Evolutionary conservation across 2,329 filamentous ascomycete species (phyloP), one percentile per base, ranked within the genome.

Genomic region (Orbilia ellipsospora): DNA sequence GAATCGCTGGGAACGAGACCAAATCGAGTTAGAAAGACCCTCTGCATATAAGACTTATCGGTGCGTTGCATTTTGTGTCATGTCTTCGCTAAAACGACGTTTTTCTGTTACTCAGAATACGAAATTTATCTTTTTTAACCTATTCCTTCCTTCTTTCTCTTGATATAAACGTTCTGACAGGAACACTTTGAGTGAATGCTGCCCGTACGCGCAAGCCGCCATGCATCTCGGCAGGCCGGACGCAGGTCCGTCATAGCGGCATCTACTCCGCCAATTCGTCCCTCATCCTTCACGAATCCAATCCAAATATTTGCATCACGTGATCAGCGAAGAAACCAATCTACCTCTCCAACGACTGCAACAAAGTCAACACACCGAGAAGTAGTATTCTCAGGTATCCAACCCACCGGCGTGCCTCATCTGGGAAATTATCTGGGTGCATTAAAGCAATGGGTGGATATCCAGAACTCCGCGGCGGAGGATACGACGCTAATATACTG

Each of bases 371-470:
- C 72, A 65, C 72, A 69, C 42, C 64, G 26, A 7, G 59, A 68
- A 52, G 85, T 90, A 73, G 88, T 98, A 80, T 97, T 99, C 85
- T 98, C 95, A 2, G 95, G 94, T 63, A 99, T 99, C 79, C 95
- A 99, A 82, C 95, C 95, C 16, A 99, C 95, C 0, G 95, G 94
- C 42, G 87, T 96, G 23, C 95, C 95, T 13, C 95, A 99, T 82
- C 84, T 99, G 31, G 95, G 95, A 66, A 99, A 99, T 83, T 99
- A 97, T 82, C 87, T 96, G 10, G 95, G 95, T 26, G 95, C 95
- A 15, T 84, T 99, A 66, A 88, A 89, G 60, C 89, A 93, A 85
- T 99, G 95, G 95, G 90, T 91, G 55, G 86, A 87, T 75, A 85
- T 97, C 6, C 94, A 99, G 78, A 84, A 93, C 75, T 84, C 87